Evolutionary conservation across 768 basidiomycete species (phyloP).

Genomic region (Coprinopsis sp.): DNA sequence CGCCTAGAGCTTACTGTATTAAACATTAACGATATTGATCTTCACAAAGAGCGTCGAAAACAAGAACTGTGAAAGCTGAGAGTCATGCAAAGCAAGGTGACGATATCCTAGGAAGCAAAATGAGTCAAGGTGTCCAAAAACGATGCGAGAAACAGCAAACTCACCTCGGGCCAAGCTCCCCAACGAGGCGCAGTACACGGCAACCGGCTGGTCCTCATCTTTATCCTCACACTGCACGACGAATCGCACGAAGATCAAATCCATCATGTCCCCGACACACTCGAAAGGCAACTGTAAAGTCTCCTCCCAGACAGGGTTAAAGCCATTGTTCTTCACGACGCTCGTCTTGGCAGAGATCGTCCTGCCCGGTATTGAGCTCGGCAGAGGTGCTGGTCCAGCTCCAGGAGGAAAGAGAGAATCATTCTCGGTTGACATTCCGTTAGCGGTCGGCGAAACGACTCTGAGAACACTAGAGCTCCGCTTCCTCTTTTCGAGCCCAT

Average conservation of each 20-base stretch:
- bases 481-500: neutral
- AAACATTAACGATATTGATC: constrained; percentile 41
- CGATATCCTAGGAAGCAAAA: constrained; percentile 59
- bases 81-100: constrained; percentile 90
- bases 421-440: neutral
- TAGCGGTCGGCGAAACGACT: neutral
- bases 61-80: constrained; percentile 81
- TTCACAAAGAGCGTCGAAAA: constrained; percentile 91
- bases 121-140: neutral
- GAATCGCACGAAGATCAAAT: constrained; percentile 83
- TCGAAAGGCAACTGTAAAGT: constrained; percentile 67
- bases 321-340: constrained; percentile 84
- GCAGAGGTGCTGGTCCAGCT: neutral
- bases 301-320: constrained; percentile 90
- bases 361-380: constrained; percentile 22
- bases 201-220: constrained; percentile 63
- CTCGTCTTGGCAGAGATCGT: constrained; percentile 54
- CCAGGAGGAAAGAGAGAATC: neutral
- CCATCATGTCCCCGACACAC: constrained; percentile 72
- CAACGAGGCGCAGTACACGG: constrained; percentile 70
- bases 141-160: constrained; percentile 13
- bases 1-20: no score
- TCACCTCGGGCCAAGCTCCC: constrained; percentile 72
- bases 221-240: constrained; percentile 60
- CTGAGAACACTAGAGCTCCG: neutral